These are phyloP conservation scores for Pterocarpus santalinus DNA, from an alignment of 306 rosid genomes.

Conservation along the genomic window DNA sequence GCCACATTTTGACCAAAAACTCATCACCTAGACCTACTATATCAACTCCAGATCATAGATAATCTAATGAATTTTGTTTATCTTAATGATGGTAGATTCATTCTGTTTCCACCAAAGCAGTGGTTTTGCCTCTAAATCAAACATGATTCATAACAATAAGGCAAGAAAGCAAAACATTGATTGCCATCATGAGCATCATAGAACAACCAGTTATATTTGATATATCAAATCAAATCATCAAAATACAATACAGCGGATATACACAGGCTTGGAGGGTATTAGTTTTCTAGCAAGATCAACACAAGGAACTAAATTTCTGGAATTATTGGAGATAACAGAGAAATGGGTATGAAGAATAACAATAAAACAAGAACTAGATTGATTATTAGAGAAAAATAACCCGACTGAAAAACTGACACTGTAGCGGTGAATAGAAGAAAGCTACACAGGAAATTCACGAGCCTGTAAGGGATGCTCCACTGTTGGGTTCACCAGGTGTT, in stretches of 20 bases:
- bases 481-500: slow-evolving; percentile 71
- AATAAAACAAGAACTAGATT: slow-evolving; percentile 34
- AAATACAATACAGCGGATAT: slow-evolving; percentile 16
- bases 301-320: slow-evolving; percentile 18
- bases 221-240: slow-evolving; percentile 27
- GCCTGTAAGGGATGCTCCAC: slow-evolving; percentile 55
- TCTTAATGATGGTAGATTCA: background rate
- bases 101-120: slow-evolving; percentile 25
- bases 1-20: background rate
- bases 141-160: background rate
- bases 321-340: slow-evolving; percentile 7
- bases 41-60: slow-evolving; percentile 35
- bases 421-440: background rate
- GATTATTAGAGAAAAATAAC: background rate
- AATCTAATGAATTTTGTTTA: background rate
- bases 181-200: background rate
- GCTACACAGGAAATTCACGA: slow-evolving; percentile 60
- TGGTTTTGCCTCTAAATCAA: slow-evolving; percentile 18
- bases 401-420: background rate
- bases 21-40: background rate
- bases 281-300: background rate
- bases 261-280: slow-evolving; percentile 23
- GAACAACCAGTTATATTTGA: background rate
- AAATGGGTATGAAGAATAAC: slow-evolving; percentile 32
- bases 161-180: background rate